Conservation (phyloP, 768 basidiomycete species). For the Mycena sanguinolenta region DNA sequence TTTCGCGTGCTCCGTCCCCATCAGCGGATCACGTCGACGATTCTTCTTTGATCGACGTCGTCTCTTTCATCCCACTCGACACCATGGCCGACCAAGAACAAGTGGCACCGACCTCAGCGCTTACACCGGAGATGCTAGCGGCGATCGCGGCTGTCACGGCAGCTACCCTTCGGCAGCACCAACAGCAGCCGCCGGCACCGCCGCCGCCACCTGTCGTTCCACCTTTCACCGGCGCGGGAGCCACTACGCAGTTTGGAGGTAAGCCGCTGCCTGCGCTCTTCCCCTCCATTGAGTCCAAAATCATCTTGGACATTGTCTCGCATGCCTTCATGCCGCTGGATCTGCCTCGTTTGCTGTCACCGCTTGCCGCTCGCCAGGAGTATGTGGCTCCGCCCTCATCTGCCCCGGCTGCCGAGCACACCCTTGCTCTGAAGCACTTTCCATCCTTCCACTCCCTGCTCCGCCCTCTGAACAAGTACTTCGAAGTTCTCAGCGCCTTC, state of each 20-base stretch:
- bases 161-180: neutral
- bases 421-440: constrained; percentile 18
- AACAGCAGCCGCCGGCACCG: neutral
- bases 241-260: neutral
- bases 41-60: neutral
- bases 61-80: too few relatives aligned
- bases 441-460: constrained; percentile 22
- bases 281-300: constrained; percentile 14
- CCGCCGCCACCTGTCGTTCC: neutral
- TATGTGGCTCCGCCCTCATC: constrained; percentile 8
- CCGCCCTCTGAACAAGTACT: constrained; percentile 15
- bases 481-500: constrained; percentile 19
- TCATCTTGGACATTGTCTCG: constrained; percentile 23
- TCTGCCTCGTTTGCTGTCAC: neutral
- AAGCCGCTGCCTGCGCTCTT: constrained; percentile 4
- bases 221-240: neutral
- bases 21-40: neutral
- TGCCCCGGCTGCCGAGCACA: constrained; percentile 13
- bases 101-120: too few relatives aligned
- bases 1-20: neutral
- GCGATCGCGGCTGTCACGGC: neutral
- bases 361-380: constrained; percentile 18
- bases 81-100: neutral
- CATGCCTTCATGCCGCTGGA: constrained; percentile 26
- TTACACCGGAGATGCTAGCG: neutral